These are phyloP conservation scores for Coriaria nepalensis DNA, from an alignment of 306 rosid genomes.

Conservation along the genomic window DNA sequence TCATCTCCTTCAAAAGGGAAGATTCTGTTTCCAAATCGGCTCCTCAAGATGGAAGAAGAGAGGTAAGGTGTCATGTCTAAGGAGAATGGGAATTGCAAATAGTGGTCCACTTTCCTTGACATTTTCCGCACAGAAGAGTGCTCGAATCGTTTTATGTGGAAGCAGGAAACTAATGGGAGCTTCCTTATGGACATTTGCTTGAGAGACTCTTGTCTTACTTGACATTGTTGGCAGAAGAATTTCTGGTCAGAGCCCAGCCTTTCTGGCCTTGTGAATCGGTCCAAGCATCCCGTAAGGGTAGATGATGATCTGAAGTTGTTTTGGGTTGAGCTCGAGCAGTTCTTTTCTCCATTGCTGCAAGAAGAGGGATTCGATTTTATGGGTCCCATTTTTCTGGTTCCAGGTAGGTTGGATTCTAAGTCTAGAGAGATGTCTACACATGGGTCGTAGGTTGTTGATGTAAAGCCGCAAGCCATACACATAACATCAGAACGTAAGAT, in stretches of 20 bases:
- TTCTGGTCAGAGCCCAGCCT: constrained; percentile 87
- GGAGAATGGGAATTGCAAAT: constrained; percentile 82
- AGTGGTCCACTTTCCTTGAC: constrained; percentile 78
- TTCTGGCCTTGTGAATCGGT: constrained; percentile 86
- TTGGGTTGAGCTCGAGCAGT: constrained; percentile 34
- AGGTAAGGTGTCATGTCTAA: constrained; percentile 82
- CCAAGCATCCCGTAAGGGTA: constrained; percentile 75
- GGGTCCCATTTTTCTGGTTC: constrained; percentile 39
- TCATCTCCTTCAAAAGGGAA: constrained; percentile 66
- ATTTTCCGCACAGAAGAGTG: constrained; percentile 76
- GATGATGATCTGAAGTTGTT: constrained; percentile 29
- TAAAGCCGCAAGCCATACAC: constrained; percentile 93
- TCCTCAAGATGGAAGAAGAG: constrained; percentile 71
- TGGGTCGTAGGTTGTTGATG: constrained; percentile 92
- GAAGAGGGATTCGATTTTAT: constrained; percentile 38
- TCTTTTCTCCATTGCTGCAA: constrained; percentile 45
- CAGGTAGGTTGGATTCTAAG: constrained; percentile 63
- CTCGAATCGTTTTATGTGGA: constrained; percentile 88
- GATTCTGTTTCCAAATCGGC: constrained; percentile 69
- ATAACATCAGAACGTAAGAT: constrained; percentile 87
- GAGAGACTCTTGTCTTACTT: constrained; percentile 79
- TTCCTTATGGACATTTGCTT: constrained; percentile 91
- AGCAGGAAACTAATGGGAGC: constrained; percentile 81
- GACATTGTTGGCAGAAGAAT: constrained; percentile 82
- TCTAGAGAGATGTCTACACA: constrained; percentile 84